phyloP scores from a whole-genome alignment of 2,329 filamentous ascomycete genomes.

The Amphichorda felina region DNA sequence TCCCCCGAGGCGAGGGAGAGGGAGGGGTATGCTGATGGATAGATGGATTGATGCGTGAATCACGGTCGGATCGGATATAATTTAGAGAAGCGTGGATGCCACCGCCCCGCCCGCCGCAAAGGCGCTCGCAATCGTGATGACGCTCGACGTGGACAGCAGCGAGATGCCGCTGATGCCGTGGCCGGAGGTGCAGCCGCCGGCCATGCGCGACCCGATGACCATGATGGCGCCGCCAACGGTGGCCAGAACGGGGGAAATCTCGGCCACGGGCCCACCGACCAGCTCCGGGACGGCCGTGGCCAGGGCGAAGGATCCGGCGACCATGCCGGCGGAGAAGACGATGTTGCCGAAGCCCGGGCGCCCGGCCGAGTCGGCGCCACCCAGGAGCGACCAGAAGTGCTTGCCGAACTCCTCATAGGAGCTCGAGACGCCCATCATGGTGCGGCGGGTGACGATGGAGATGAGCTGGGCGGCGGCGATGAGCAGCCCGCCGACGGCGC shows the following conservation, averaged over 20 bases:
- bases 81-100: neutral
- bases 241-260: conserved; percentile 26
- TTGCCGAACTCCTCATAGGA: conserved; percentile 50
- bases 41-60: neutral
- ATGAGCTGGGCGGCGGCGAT: conserved; percentile 47
- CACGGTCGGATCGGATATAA: neutral
- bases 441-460: conserved; percentile 38
- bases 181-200: conserved; percentile 56
- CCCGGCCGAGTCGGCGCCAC: conserved; percentile 2
- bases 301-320: conserved; percentile 30
- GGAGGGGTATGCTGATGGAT: no score
- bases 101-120: conserved; percentile 35
- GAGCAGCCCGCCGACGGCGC: conserved; percentile 43
- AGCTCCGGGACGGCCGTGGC: conserved; percentile 18
- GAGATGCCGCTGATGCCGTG: conserved; percentile 58
- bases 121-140: conserved; percentile 46
- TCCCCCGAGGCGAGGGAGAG: neutral
- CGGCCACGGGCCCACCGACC: conserved; percentile 10
- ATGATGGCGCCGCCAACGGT: conserved; percentile 43
- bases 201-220: conserved; percentile 47
- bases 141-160: conserved; percentile 48
- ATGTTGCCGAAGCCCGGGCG: conserved; percentile 18
- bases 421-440: conserved; percentile 43
- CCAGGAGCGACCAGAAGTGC: conserved; percentile 28
- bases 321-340: conserved; percentile 39